Evolutionary conservation across 2,329 filamentous ascomycete genomes (phyloP), one percentile per base, ranked within the genome.

Genomic region (Paecilomyces niveus): DNA sequence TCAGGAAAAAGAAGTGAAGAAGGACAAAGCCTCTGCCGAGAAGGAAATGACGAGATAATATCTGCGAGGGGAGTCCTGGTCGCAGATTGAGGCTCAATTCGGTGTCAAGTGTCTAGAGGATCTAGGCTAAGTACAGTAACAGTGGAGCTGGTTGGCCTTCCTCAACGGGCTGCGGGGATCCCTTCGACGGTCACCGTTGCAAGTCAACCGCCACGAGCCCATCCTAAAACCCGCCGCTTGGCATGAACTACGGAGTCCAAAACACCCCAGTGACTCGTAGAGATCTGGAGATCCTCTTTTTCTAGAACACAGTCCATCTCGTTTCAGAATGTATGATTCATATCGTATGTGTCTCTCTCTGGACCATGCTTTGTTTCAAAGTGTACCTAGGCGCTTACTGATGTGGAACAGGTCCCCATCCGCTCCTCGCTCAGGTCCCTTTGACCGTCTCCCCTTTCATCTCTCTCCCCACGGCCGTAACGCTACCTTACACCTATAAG

Each of bases 381-480:
- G 22, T 33, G 22, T 45, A 39, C 21, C 24, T 1, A 13, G 15
- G 15, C 24, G 22, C 50, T 49, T n/a, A 13, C 31, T 55, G 29
- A 58, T 58, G 58, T 35, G 39, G n/a, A 39, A n/a, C 62, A 91
- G 89, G 84, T 64, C 86, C 91, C 15, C 92, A 97, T 76, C 90
- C 89, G 15, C 85, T 97, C 63, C 86, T 99, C 53, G 89, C 92
- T 64, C 94, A 99, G 77, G 86, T 97, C 49, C 92, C 94, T 31
- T 80, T 99, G 57, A 95, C 92, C 54, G 92, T 97, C 52, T 97
- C 93, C 2, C 94, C 94, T 26, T 97, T 97, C 78, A 85, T 97
- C 67, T 89, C 88, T 60, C 87, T 99, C 32, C 94, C 94, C 10
- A 88, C 90, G 31, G 89, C 93, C 26, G 89, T 92, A 21, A 96